phyloP scores from a whole-genome alignment of 306 rosid genomes.

The Inga leiocalycina region DNA sequence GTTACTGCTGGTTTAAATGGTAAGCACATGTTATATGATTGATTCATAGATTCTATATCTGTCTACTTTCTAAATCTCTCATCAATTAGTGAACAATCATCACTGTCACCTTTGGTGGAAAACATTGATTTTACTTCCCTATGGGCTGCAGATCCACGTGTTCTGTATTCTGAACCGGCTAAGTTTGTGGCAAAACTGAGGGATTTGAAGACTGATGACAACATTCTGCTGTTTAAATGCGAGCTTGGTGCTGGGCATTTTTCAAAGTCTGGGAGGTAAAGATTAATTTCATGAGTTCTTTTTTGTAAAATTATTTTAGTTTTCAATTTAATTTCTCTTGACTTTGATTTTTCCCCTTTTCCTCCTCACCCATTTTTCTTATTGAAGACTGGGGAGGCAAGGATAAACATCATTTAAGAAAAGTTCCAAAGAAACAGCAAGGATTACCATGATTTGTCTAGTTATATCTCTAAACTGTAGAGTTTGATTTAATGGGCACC shows the following conservation, averaged over 20 bases:
- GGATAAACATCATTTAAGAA: neutral
- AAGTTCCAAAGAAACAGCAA: neutral
- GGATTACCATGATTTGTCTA: neutral
- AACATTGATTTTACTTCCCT: constrained; percentile 17
- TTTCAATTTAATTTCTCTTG: neutral
- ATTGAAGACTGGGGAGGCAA: neutral
- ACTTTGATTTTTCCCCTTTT: neutral
- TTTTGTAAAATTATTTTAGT: neutral
- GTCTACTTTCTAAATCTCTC: neutral
- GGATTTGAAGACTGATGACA: constrained; percentile 76
- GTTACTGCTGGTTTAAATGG: constrained; percentile 95
- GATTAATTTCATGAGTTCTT: constrained; percentile 12
- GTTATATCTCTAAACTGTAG: neutral
- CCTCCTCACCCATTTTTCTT: neutral
- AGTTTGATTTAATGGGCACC: constrained; percentile 6
- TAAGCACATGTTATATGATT: constrained; percentile 37
- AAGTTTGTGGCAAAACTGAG: constrained; percentile 92
- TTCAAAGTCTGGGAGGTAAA: constrained; percentile 94
- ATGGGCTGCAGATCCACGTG: constrained; percentile 75
- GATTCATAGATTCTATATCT: neutral
- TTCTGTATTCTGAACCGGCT: constrained; percentile 88
- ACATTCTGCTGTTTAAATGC: constrained; percentile 77
- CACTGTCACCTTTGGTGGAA: constrained; percentile 32
- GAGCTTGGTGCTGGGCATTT: constrained; percentile 94
- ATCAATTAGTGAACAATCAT: constrained; percentile 19